Evolutionary conservation across 768 basidiomycete species (phyloP).

Genomic region (Rhodosporidiobolus odoratus): DNA sequence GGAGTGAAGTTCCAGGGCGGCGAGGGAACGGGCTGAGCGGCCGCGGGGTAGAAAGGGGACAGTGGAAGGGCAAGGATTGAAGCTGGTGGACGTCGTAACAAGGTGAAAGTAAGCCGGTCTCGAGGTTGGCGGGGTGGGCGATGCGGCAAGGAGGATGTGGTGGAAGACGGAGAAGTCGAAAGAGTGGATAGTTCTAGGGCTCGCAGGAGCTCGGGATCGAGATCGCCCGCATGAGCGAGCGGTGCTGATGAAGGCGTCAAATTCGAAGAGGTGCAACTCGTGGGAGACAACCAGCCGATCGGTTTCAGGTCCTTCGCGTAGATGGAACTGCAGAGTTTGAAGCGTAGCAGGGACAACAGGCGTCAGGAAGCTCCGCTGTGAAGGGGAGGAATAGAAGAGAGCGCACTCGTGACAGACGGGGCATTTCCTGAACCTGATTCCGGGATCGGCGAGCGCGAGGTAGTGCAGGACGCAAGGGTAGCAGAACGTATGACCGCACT

Average conservation of each 20-base stretch:
- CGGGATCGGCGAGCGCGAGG: conserved; percentile 39
- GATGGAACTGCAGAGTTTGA: conserved; percentile 55
- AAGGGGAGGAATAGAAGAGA: background rate
- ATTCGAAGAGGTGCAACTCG: conserved; percentile 21
- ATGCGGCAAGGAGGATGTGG: background rate
- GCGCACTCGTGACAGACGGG: conserved; percentile 81
- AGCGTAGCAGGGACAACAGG: no score
- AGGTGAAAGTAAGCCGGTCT: conserved; percentile 65
- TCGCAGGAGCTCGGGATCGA: no score
- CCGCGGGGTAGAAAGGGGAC: conserved; percentile 88
- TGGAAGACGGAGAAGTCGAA: background rate
- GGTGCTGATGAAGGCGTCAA: conserved; percentile 12
- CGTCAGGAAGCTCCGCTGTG: background rate
- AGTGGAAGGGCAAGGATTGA: conserved; percentile 91
- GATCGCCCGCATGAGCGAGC: no score
- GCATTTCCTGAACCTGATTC: conserved; percentile 75
- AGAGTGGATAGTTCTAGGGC: no score
- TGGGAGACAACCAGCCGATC: conserved; percentile 68
- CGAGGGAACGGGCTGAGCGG: conserved; percentile 82
- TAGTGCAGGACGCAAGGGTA: conserved; percentile 64
- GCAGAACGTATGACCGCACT: conserved; percentile 72
- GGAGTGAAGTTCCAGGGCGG: conserved; percentile 95
- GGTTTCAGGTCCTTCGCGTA: conserved; percentile 83
- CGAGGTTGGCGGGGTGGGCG: background rate
- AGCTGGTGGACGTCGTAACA: conserved; percentile 88